These are phyloP conservation scores for Trichoderma sp. DNA, from an alignment of 2,329 filamentous ascomycete species.

Conservation along the genomic window DNA sequence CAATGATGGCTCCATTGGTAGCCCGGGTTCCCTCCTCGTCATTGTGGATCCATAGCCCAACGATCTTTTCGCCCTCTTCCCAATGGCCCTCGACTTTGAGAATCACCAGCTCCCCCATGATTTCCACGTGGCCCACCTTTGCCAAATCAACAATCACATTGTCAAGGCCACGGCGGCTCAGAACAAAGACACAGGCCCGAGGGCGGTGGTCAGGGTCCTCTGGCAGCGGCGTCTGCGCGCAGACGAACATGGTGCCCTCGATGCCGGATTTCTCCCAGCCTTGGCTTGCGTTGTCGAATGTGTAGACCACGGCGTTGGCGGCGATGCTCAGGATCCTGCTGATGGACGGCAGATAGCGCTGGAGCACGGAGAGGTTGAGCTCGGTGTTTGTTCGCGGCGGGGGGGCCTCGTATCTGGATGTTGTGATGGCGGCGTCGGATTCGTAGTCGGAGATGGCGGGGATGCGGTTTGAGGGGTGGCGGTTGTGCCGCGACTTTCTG, in stretches of 20 bases:
- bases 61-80: slow-evolving; percentile 46
- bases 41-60: slow-evolving; percentile 61
- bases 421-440: slow-evolving; percentile 60
- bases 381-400: slow-evolving; percentile 75
- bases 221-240: slow-evolving; percentile 59
- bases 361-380: slow-evolving; percentile 84
- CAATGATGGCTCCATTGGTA: slow-evolving; percentile 48
- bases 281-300: slow-evolving; percentile 66
- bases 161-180: slow-evolving; percentile 72
- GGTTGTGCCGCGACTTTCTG: slow-evolving; percentile 46
- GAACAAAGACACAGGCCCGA: slow-evolving; percentile 66
- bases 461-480: slow-evolving; percentile 48
- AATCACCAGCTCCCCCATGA: slow-evolving; percentile 60
- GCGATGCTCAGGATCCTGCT: slow-evolving; percentile 76
- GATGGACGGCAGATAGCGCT: slow-evolving; percentile 77
- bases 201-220: slow-evolving; percentile 42
- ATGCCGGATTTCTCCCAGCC: slow-evolving; percentile 84
- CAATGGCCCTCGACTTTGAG: slow-evolving; percentile 47
- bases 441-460: slow-evolving; percentile 64
- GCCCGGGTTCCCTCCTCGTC: slow-evolving; percentile 51
- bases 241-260: slow-evolving; percentile 89
- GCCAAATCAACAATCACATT: slow-evolving; percentile 72
- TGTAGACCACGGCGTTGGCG: slow-evolving; percentile 85
- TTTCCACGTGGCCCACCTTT: slow-evolving; percentile 65
- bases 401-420: slow-evolving; percentile 47